Conservation (phyloP, 192 early-diverging fungal species). For the Coemansia sp. region DNA sequence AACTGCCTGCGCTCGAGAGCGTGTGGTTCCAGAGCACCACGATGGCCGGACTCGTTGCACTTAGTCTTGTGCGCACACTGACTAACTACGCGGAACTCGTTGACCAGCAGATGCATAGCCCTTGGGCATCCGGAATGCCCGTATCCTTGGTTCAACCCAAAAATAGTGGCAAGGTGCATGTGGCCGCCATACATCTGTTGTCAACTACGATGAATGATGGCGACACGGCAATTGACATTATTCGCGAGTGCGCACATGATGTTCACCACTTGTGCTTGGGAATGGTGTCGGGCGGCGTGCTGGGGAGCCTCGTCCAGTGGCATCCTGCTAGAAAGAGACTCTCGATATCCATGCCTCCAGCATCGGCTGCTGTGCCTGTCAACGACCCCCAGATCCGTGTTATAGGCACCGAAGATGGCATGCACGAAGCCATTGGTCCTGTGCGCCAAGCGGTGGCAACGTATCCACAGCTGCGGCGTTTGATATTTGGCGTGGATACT, state of each 20-base stretch:
- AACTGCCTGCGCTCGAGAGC: neutral
- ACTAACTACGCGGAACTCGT: neutral
- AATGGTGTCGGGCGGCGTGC: conserved; percentile 26
- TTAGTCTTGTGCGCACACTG: neutral
- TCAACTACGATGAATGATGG: conserved; percentile 7
- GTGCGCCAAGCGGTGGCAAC: neutral
- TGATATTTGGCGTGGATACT: conserved; percentile 36
- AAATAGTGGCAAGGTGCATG: neutral
- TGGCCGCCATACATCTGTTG: conserved; percentile 17
- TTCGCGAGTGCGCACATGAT: conserved; percentile 19
- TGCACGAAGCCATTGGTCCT: neutral
- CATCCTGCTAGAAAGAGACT: neutral
- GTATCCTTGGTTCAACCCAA: neutral
- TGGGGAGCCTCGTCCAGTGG: conserved; percentile 15
- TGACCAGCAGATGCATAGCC: conserved; percentile 10
- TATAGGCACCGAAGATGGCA: neutral
- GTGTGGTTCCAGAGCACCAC: conserved; percentile 13
- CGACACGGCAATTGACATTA: conserved; percentile 13
- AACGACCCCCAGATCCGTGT: neutral
- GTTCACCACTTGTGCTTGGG: conserved; percentile 29
- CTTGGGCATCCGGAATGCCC: conserved; percentile 5
- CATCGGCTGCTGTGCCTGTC: neutral
- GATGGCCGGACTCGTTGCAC: neutral
- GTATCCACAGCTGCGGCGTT: conserved; percentile 18
- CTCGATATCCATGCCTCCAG: neutral